Evolutionary conservation across 768 basidiomycete genomes (phyloP), one percentile per base, ranked within the genome.

Genomic region (Gymnopilus junonius): DNA sequence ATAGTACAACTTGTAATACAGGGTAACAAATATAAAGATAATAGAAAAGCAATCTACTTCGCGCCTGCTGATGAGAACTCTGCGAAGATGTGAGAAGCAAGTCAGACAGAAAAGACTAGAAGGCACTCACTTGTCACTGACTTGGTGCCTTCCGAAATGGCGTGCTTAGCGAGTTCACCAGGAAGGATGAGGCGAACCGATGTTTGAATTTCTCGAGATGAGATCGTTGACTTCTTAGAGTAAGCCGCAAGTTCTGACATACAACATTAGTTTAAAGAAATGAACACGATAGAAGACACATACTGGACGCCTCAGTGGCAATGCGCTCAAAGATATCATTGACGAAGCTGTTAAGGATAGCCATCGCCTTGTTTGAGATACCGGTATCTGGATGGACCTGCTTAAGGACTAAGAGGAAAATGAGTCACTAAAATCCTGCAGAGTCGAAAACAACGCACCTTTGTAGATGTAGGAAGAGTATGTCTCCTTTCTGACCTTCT

Each of bases 291-390:
- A 23, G 61, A 8, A 4, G 2, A 29, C 3, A 85, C 91, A 40
- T 69, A 93, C 92, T 94, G 59, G 93, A 94, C 39, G 93, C 94
- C 74, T 95, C 94, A 0, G 90, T 88, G 11, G 93, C 93, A 70
- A 95, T 94, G n/a, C 93, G 92, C 74, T 94, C 93, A 67, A 94
- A 95, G 68, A 94, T 97, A 70, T 97, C 95, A 71, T 95, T 95
- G 72, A 97, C 95, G 74, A 97, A 97, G 61, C 91, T 93, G 85
- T 97, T 97, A 61, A 97, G 79, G 74, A 97, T 96, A 64, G 94
- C 92, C 94, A 97, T 96, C 21, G 94, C 95, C 85, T 97, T 97
- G 89, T 97, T 98, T 59, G 95, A 96, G 82, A 98, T 98, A 90
- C 96, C 97, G 55, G 94, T 99, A 74, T 98, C 97, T 55, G 96